Evolutionary conservation across 2,329 filamentous ascomycete genomes (phyloP), one percentile per base, ranked within the genome.

Genomic region (Lizonia empirigonia): DNA sequence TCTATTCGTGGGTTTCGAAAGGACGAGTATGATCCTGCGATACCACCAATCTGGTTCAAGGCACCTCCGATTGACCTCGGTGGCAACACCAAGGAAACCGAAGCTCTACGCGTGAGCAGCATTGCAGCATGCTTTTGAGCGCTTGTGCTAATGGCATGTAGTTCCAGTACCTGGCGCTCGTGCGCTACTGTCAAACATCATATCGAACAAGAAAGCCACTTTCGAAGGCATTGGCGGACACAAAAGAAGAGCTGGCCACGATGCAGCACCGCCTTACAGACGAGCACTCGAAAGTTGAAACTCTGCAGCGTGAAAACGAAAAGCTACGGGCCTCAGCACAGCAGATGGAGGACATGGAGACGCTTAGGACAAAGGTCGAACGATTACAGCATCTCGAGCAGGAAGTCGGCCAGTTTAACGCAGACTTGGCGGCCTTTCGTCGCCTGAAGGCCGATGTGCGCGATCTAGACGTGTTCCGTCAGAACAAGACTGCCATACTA

Each of bases 81-180:
- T 32, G 63, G 58, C 8, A 54, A 58, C 7, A 67, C 64, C 7
- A 63, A 69, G 5, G 74, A 67, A 9, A 74, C 74, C 67, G 74
- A 76, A 50, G 77, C 75, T 32, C 39, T 80, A 20, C 66, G 75
- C 20, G 78, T 79, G 64, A 20, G 53, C 46, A 18, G 10, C 8
- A 1, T 7, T 3, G 3, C 7, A 23, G 5, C 2, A 7, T 34
- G 64, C 20, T n/a, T 2, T 16, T 1, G 10, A 1, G 7, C n/a
- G 2, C 27, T 33, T 0, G 22, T 16, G 39, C 57, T 69, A 35
- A 69, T 16, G 5, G 10, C 7, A 22, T 18, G 3, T 52, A 81
- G 78, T 81, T 81, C 44, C 79, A 81, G 57, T 81, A 80, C 27
- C 49, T 66, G 13, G 63, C 64, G 5, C 58, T 71, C 4, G 55